Base-by-base conservation (phyloP, 257 asterid species). In the Ligustrum vulgare region DNA sequence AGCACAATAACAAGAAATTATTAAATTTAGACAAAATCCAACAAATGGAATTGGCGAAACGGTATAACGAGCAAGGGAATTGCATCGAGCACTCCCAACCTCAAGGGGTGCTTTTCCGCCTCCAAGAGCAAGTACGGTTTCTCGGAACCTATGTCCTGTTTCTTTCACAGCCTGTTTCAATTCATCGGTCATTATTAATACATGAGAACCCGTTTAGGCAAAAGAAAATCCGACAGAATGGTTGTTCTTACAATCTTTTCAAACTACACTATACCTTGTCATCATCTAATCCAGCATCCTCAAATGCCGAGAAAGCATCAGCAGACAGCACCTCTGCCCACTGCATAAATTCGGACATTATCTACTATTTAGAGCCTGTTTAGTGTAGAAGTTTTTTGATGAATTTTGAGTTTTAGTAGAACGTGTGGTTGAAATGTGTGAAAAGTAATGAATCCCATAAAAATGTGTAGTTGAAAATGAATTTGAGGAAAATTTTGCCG, bases 321-420 rank as follows among this genome's bases (percentile, higher is more conserved):
- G 99, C 99, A 8, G 99, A 95, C 82, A 95, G 82, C 77, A 95
- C 99, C 89, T 95, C 99, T 64, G 99, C 99, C 99, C 99, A 95
- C 99, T 95, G 90, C 85, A 88, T 66, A 80, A 73, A 58, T 75
- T 80, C 70, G 35, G 68, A 81, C 43, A 79, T 75, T 49, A 23
- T 71, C 32, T 20, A 70, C 66, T 41, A 74, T 75, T 39, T 20
- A 56, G 31, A 0, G 31, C n/a, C n/a, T n/a, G n/a, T n/a, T n/a
- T n/a, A n/a, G n/a, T n/a, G n/a, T n/a, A n/a, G n/a, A n/a, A n/a
- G n/a, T n/a, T n/a, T n/a, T n/a, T n/a, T n/a, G 37, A 35, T 6
- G 37, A 8, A 34, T n/a, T n/a, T n/a, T n/a, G n/a, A n/a, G n/a
- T n/a, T n/a, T n/a, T n/a, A n/a, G n/a, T n/a, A n/a, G 37, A 35